Evolutionary conservation across 176 grass and related monocot species (phyloP), one percentile per base, ranked within the genome.

Genomic region (Microstegium vimineum): DNA sequence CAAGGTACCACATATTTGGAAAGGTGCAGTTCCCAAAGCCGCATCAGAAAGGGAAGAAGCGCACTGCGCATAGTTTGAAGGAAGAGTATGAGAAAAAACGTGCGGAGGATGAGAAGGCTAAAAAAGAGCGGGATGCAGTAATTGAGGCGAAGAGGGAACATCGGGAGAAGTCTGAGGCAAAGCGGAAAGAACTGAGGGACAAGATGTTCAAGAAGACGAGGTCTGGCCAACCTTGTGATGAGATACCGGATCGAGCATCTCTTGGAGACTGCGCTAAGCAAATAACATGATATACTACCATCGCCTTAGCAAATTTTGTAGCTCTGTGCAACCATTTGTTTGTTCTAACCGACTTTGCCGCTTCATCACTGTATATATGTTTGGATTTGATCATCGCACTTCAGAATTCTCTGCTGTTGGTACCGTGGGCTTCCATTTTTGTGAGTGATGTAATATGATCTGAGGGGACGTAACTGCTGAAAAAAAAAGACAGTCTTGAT

Each of bases 171-270:
- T 82, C 91, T 11, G 91, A 99, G 79, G 74, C 60, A 1, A 99
- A 80, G 76, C 79, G 89, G 35, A 92, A 87, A 71, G 76, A 88
- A 6, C 66, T 89, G 81, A 95, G 27, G 82, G 87, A 86, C 43
- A 99, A 92, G 64, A 95, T 95, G 93, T 94, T 99, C 52, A 99
- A 89, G 85, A 99, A 91, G 81, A 99, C 96, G 2, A 89, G 91
- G 35, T 99, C 82, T 0, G 96, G 96, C 25, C 96, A 95, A 22
- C 96, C 93, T 57, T 57, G 83, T 92, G 31, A 94, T 99, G 93
- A 92, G 90, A 65, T 94, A 94, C 83, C 91, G 93, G 66, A 99
- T 99, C 6, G 59, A 95, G 74, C 96, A 95, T 74, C 87, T 95
- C 26, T 63, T 99, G 30, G 91, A 95, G 76, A 90, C 89, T 71